Percentiles rank a stretch among this genome's conserved stretches.
These are phyloP conservation scores for Talaromyces sp. DNA, from an alignment of 2,329 filamentous ascomycete genomes.

Conservation along the genomic window DNA sequence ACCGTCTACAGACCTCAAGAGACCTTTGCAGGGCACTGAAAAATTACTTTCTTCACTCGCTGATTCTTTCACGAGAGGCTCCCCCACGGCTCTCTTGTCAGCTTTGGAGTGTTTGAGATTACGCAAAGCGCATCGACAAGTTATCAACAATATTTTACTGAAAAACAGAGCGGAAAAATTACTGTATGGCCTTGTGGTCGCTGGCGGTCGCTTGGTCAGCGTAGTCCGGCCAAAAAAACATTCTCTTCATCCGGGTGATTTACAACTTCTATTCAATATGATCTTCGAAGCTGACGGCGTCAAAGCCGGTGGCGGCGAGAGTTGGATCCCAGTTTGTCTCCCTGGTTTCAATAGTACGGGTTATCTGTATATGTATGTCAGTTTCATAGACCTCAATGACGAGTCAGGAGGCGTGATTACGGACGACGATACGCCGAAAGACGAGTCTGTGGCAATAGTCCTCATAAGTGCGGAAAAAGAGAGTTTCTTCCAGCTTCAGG, in stretches of 20 bases:
- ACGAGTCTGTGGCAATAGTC: conserved; percentile 81
- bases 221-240: conserved; percentile 93
- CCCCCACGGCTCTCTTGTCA: conserved; percentile 80
- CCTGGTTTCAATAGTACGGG: conserved; percentile 96
- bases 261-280: conserved; percentile 99
- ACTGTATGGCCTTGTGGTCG: conserved; percentile 89
- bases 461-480: conserved; percentile 92
- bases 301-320: conserved; percentile 89
- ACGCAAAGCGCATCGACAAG: conserved; percentile 77
- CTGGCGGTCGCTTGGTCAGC: conserved; percentile 87
- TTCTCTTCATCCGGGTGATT: conserved; percentile 88
- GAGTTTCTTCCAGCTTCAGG: conserved; percentile 83
- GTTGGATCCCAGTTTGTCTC: conserved; percentile 93
- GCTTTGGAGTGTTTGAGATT: conserved; percentile 91
- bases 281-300: conserved; percentile 92
- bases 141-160: conserved; percentile 83
- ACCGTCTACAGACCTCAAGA: conserved; percentile 88
- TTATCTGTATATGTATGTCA: conserved; percentile 99
- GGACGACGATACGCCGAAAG: conserved; percentile 45
- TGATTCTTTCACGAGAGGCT: conserved; percentile 91
- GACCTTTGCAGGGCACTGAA: conserved; percentile 88
- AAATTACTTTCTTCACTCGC: conserved; percentile 84
- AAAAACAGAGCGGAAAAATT: conserved; percentile 73
- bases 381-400: conserved; percentile 70
- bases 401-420: conserved; percentile 41